Evolutionary conservation across 345 rosid genomes (phyloP), one percentile per base, ranked within the genome.

Genomic region (thale cress (Arabidopsis thaliana)): DNA sequence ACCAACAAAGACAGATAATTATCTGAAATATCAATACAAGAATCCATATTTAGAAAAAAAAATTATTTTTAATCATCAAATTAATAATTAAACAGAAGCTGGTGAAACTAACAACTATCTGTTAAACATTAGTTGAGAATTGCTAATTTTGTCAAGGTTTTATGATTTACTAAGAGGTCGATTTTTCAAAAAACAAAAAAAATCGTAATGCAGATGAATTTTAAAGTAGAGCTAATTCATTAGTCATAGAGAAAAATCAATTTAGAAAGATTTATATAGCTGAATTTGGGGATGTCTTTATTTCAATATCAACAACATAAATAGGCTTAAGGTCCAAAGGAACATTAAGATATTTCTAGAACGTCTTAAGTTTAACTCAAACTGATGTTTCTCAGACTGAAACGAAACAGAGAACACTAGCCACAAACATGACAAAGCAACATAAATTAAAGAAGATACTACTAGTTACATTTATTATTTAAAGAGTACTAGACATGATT

Each of bases 401-500:
- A 46, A 46, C 69, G 2, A 28, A 46, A 46, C 69, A 16, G 51
- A n/a, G 32, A 68, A 28, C 33, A 55, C 14, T 69, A 57, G 44
- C 24, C 14, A 44, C n/a, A 1, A 69, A 14, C 33, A 57, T 20
- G 32, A 55, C 24, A 42, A 30, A 7, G 52, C 38, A 68, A 30
- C 23, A 13, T 6, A 50, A 50, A n/a, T n/a, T n/a, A n/a, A 28
- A 44, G 36, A 41, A 52, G 20, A 53, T 52, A 23, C 6, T 16
- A 13, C 8, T 5, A 12, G 23, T 11, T 55, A 41, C 41, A 55
- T 41, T 22, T 22, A 12, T 71, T 13, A 9, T 46, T 38, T 7
- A 25, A 61, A 28, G 11, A 44, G 7, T 59, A 45, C 23, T 37
- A 40, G 0, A 72, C 14, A 61, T 4, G 46, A 40, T n/a, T 74